Evolutionary conservation across 352 stramenopile genomes (phyloP).

Genomic region (Phytophthora fragariae): DNA sequence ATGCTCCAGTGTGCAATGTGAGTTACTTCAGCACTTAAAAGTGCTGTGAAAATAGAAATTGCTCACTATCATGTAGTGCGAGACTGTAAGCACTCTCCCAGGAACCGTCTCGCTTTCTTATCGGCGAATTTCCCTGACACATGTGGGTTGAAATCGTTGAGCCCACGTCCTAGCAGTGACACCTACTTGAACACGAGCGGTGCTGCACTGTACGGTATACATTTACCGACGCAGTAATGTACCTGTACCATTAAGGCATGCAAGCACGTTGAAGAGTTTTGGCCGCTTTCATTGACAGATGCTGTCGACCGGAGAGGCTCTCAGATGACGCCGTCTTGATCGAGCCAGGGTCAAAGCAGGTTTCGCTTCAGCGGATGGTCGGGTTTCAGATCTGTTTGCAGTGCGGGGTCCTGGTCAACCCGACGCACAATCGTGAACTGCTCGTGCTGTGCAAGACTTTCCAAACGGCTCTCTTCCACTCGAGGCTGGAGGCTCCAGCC

Average conservation of each 20-base stretch:
- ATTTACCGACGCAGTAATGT: no score
- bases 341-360: neutral
- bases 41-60: neutral
- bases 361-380: neutral
- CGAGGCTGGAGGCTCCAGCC: neutral
- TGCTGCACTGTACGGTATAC: neutral
- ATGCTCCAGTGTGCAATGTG: no score
- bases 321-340: neutral
- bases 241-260: neutral
- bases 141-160: neutral
- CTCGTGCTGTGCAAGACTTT: conserved; percentile 1
- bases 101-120: neutral
- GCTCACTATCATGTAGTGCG: neutral
- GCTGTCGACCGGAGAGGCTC: neutral
- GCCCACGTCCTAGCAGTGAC: neutral
- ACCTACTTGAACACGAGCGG: neutral
- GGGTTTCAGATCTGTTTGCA: neutral
- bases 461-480: conserved; percentile 1
- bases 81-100: neutral
- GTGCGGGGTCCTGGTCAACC: neutral
- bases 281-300: neutral
- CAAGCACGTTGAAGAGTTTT: neutral
- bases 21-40: neutral
- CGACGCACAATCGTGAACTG: neutral
- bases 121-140: neutral